A percentile compares a stretch with the other conserved stretches of the same genome.
These are phyloP conservation scores for Cyberlindnera sargentensis DNA, from an alignment of 805 yeast genomes.

Conservation along the genomic window DNA sequence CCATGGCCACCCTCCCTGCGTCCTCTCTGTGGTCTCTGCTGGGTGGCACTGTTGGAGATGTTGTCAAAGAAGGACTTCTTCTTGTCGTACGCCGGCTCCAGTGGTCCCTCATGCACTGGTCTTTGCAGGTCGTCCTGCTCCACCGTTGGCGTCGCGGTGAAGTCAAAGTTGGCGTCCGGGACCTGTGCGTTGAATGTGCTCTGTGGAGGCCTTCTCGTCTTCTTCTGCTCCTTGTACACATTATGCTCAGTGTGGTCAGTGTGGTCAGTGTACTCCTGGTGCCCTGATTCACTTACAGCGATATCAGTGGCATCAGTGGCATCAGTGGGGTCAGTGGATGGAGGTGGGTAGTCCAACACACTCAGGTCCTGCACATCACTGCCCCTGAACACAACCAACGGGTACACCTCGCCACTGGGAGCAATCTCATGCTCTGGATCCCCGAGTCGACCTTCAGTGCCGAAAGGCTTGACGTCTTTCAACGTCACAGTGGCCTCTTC, in stretches of 20 bases:
- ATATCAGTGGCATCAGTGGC: background rate
- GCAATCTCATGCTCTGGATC: conserved; percentile 67
- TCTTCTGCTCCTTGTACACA: conserved; percentile 8
- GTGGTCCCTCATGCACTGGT: conserved; percentile 8
- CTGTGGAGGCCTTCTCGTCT: background rate
- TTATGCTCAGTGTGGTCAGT: background rate
- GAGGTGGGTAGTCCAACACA: conserved; percentile 60
- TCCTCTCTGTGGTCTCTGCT: conserved; percentile 27
- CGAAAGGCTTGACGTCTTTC: conserved; percentile 71
- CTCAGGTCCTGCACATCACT: conserved; percentile 85
- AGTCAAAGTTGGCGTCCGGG: conserved; percentile 65
- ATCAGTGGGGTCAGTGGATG: background rate
- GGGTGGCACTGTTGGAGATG: conserved; percentile 62
- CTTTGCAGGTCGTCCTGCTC: conserved; percentile 2
- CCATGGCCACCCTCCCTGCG: conserved; percentile 6
- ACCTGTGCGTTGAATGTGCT: conserved; percentile 26
- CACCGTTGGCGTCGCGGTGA: conserved; percentile 19
- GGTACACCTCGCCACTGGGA: conserved; percentile 63
- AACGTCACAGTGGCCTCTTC: conserved; percentile 86
- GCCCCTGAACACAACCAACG: conserved; percentile 80
- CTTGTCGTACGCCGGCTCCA: conserved; percentile 56
- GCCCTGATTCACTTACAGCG: background rate
- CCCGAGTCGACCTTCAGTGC: conserved; percentile 82
- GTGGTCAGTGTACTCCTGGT: conserved; percentile 3
- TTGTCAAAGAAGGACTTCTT: conserved; percentile 84